Conservation (phyloP, 2,329 filamentous ascomycete species). For the Fusarium agapanthi region DNA sequence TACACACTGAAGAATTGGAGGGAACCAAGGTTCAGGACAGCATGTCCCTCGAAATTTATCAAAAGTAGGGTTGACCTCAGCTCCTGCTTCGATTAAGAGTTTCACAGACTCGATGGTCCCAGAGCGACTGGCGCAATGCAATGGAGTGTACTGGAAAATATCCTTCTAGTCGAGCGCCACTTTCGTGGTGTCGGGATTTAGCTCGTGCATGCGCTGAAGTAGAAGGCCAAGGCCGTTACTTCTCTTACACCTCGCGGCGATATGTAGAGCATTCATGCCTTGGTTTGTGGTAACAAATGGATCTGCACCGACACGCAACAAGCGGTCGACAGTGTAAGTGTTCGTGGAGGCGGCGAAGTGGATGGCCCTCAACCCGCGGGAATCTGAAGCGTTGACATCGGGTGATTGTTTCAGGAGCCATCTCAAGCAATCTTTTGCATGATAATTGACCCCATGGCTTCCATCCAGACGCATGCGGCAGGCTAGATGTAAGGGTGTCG, state of each 20-base stretch:
- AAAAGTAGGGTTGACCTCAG: constrained; percentile 8
- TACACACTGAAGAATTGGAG: constrained; percentile 31
- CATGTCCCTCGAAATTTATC: not conserved
- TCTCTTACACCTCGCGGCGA: constrained; percentile 25
- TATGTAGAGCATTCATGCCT: constrained; percentile 28
- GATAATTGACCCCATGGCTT: not conserved
- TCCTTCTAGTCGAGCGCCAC: constrained; percentile 20
- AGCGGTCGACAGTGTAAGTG: not conserved
- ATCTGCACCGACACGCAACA: constrained; percentile 22
- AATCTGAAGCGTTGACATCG: constrained; percentile 2
- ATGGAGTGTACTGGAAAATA: constrained; percentile 15
- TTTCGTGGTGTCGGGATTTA: not conserved
- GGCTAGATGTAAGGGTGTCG: constrained; percentile 24
- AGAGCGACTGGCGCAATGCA: constrained; percentile 33
- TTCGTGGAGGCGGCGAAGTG: constrained; percentile 29
- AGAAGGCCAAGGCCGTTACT: constrained; percentile 21
- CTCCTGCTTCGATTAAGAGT: constrained; percentile 25
- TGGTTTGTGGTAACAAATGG: constrained; percentile 21
- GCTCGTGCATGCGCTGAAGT: constrained; percentile 15
- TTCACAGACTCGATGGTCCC: constrained; percentile 16
- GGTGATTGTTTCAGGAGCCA: constrained; percentile 3
- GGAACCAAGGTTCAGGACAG: constrained; percentile 14
- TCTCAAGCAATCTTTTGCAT: not conserved
- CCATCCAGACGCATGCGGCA: not conserved
- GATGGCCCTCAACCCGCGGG: constrained; percentile 15